Evolutionary conservation across 192 early-diverging fungal species (phyloP).

Genomic region (Coemansia aciculifera): DNA sequence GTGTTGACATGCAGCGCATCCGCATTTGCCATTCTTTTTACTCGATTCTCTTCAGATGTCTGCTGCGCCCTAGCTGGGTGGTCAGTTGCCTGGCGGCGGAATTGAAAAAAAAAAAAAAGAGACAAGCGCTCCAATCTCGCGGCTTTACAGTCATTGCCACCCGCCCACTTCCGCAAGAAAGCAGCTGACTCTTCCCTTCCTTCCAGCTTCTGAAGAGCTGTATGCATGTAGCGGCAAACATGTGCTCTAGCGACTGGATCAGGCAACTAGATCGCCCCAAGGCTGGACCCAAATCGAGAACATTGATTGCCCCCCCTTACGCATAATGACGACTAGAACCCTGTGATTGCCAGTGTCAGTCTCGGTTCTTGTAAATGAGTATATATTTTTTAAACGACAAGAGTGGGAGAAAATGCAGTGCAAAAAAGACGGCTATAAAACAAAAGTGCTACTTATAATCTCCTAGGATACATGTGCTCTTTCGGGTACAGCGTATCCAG

Average conservation of each 20-base stretch:
- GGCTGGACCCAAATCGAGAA: not conserved
- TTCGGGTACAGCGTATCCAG: not conserved
- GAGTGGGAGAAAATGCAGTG: not conserved
- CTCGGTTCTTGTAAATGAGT: not conserved
- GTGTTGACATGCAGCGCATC: not conserved
- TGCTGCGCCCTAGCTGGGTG: not conserved
- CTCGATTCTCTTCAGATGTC: not conserved
- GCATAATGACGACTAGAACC: not conserved
- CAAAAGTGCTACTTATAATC: not conserved
- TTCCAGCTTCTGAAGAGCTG: not conserved
- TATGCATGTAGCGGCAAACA: not conserved
- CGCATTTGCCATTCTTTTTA: not conserved
- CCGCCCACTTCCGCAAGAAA: not conserved
- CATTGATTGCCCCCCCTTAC: not conserved
- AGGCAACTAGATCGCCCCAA: not conserved
- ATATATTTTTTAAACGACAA: not conserved
- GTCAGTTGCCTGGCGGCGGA: not conserved
- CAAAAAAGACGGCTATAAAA: not conserved
- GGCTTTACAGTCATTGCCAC: not conserved
- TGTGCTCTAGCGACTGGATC: slow-evolving; percentile 1
- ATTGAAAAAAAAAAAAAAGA: slow-evolving; percentile 3
- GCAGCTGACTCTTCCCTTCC: not conserved
- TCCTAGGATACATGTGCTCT: not conserved
- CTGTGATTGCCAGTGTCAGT: not conserved
- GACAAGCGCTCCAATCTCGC: not conserved